Percentiles rank a stretch among this genome's conserved stretches.
These are phyloP conservation scores for Plantago elongata DNA, from an alignment of 257 asterid species.

Conservation along the genomic window DNA sequence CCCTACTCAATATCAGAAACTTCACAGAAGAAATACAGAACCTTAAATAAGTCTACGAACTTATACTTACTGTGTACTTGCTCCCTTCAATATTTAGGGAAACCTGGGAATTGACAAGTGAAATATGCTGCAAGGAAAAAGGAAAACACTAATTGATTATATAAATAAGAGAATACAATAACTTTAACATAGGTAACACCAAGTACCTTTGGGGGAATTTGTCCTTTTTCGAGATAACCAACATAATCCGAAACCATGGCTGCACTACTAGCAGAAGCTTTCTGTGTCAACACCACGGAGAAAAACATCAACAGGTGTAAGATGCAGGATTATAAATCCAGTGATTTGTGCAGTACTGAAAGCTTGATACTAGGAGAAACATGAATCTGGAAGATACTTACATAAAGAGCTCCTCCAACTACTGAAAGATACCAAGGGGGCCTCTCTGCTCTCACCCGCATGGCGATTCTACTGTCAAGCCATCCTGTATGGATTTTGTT, in stretches of 20 bases:
- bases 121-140: constrained; percentile 79
- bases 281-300: constrained; percentile 47
- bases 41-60: constrained; percentile 11
- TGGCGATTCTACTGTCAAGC: constrained; percentile 99
- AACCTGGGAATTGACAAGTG: constrained; percentile 91
- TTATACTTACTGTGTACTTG: constrained; percentile 84
- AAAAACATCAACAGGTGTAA: constrained; percentile 18
- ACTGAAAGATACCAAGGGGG: constrained; percentile 99
- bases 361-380: constrained; percentile 14
- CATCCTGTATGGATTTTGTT: constrained; percentile 98
- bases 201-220: constrained; percentile 95
- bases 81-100: constrained; percentile 97
- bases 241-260: constrained; percentile 92
- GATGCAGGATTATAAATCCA: background rate
- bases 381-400: constrained; percentile 34
- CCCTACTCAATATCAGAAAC: background rate
- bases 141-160: constrained; percentile 10
- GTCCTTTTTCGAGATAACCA: constrained; percentile 99
- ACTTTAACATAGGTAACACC: constrained; percentile 11
- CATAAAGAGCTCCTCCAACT: constrained; percentile 98
- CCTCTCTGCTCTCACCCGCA: constrained; percentile 99
- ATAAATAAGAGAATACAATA: constrained; percentile 21
- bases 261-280: constrained; percentile 98
- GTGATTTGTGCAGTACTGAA: background rate
- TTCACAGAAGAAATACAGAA: constrained; percentile 6